Evolutionary conservation across 1,139 yeast species (phyloP).

Genomic region (Yamadazyma membranifaciens): DNA sequence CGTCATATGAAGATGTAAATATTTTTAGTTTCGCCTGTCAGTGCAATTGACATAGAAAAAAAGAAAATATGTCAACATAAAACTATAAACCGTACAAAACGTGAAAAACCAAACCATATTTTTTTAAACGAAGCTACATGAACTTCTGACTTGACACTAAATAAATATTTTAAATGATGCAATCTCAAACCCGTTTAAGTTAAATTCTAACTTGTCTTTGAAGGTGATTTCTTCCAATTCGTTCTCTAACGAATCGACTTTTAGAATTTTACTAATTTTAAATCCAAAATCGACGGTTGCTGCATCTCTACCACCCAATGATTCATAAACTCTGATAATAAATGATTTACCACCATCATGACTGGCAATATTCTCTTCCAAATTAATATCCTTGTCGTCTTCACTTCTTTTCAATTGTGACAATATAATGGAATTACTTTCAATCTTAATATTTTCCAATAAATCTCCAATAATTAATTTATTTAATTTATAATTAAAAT

Average conservation of each 20-base stretch:
- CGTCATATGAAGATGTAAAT: too few species aligned
- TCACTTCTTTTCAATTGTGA: conserved; percentile 87
- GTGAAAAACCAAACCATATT: background rate
- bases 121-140: background rate
- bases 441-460: conserved; percentile 22
- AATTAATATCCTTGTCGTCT: conserved; percentile 61
- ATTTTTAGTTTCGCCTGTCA: too few species aligned
- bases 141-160: conserved; percentile 1
- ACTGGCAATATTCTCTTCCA: conserved; percentile 32
- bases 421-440: conserved; percentile 54
- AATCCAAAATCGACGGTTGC: conserved; percentile 43
- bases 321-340: conserved; percentile 75
- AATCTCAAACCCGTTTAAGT: conserved; percentile 75
- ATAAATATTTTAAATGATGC: conserved; percentile 59
- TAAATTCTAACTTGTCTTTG: conserved; percentile 37
- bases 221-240: conserved; percentile 32
- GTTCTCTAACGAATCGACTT: conserved; percentile 73
- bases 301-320: conserved; percentile 70
- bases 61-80: background rate
- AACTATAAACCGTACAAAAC: too few species aligned
- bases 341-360: conserved; percentile 49
- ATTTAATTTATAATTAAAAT: conserved; percentile 65
- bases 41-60: background rate
- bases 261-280: conserved; percentile 49
- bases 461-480: conserved; percentile 13